Percentiles rank a stretch among this genome's conserved stretches.
Evolutionary conservation across 139 green algal genomes (phyloP).

Genomic region (Tetradesmus lagerheimii): DNA sequence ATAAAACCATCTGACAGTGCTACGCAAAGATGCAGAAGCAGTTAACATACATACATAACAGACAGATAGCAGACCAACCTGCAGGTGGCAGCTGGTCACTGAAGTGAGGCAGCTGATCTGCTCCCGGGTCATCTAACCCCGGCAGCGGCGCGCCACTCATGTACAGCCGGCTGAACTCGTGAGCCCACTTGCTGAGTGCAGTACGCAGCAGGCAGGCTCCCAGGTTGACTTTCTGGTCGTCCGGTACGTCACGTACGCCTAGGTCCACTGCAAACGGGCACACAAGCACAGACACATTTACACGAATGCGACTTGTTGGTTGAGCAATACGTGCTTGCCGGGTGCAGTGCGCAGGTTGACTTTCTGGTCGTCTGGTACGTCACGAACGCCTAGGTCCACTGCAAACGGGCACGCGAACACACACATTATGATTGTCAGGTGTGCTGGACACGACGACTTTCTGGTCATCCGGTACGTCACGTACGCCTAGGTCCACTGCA

Average conservation of each 20-base stretch:
- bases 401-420: too few relatives aligned
- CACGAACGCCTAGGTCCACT: slow-evolving; percentile 25
- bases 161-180: slow-evolving; percentile 9
- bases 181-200: slow-evolving; percentile 41
- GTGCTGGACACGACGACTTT: too few relatives aligned
- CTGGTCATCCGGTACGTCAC: slow-evolving; percentile 55
- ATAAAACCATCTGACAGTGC: too few relatives aligned
- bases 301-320: too few relatives aligned
- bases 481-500: slow-evolving; percentile 27
- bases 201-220: slow-evolving; percentile 56
- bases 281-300: too few relatives aligned
- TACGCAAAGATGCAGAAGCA: too few relatives aligned
- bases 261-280: slow-evolving; percentile 30
- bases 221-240: slow-evolving; percentile 77
- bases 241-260: slow-evolving; percentile 10
- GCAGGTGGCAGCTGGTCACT: not conserved
- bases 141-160: slow-evolving; percentile 35
- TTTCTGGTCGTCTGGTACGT: slow-evolving; percentile 66
- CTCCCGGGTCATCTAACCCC: slow-evolving; percentile 11
- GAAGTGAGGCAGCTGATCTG: slow-evolving; percentile 35
- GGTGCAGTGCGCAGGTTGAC: slow-evolving; percentile 67
- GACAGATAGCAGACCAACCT: not conserved
- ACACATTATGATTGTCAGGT: too few relatives aligned
- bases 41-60: not conserved
- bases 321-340: too few relatives aligned